A percentile compares a stretch with the other conserved stretches of the same genome.
phyloP scores from a whole-genome alignment of 208 protist species.

The Jaenimonas drosophilae region DNA sequence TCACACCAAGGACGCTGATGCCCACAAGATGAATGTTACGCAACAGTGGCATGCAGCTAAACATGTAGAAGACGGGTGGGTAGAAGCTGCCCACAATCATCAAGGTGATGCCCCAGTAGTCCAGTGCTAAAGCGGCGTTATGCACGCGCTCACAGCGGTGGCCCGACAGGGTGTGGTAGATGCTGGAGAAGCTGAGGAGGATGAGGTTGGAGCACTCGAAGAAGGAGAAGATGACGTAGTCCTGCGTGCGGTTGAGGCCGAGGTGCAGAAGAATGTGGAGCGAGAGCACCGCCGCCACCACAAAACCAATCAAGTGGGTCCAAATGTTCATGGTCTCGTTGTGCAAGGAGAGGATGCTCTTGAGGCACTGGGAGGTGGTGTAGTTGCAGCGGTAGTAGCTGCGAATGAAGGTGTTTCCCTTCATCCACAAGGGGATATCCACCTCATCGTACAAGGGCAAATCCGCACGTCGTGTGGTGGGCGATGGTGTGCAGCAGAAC shows the following conservation, averaged over 20 bases:
- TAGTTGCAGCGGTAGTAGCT: conserved; percentile 30
- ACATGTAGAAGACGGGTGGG: conserved; percentile 37
- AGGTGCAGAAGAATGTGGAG: conserved; percentile 13
- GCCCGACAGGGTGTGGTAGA: conserved; percentile 30
- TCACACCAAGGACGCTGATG: conserved; percentile 22
- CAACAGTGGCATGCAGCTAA: conserved; percentile 25
- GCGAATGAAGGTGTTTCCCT: conserved; percentile 23
- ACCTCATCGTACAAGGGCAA: conserved; percentile 16
- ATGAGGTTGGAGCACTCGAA: conserved; percentile 24
- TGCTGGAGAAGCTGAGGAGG: conserved; percentile 17
- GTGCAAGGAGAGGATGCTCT: conserved; percentile 27
- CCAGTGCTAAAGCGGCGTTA: conserved; percentile 19
- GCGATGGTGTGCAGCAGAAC: background rate
- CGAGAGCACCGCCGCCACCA: conserved; percentile 14
- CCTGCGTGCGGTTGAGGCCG: background rate
- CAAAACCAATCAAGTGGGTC: conserved; percentile 37
- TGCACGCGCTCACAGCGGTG: conserved; percentile 19
- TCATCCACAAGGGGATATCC: conserved; percentile 10
- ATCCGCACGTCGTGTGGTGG: conserved; percentile 1
- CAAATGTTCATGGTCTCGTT: conserved; percentile 65
- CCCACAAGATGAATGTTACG: conserved; percentile 22
- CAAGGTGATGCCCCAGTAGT: conserved; percentile 47
- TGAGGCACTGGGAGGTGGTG: conserved; percentile 21
- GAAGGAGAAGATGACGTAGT: conserved; percentile 16
- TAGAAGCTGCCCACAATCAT: conserved; percentile 50